Base-by-base conservation (phyloP, 1,284 basidiomycete species). In the Trichosporon faecale region DNA sequence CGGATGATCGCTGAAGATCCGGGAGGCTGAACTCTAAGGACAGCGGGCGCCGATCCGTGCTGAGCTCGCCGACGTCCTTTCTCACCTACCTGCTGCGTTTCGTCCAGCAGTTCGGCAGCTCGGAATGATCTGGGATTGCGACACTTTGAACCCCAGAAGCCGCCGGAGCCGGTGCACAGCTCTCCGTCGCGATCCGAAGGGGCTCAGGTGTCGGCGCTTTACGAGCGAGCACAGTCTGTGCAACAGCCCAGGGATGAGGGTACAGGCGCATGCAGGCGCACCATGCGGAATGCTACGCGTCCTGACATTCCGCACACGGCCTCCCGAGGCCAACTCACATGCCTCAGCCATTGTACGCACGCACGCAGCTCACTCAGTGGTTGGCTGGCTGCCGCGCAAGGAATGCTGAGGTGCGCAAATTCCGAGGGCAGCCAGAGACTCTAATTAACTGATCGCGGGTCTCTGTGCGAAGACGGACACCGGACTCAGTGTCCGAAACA, bases 1-100 rank as follows among this genome's bases (percentile, higher is more conserved):
- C n/a, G 49, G 49, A 9, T 21, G 49, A 52, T 52, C 49, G 16
- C 49, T 9, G 49, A n/a, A 52, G 49, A 52, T 52, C 49, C 49
- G 49, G 49, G 49, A 52, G 49, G 49, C 49, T 52, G 49, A 52
- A 52, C 49, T 52, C 49, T 23, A 52, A 52, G 49, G 49, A 52
- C 49, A 52, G 49, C 23, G 21, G 49, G 49, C 49, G 49, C 18
- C 18, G 21, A n/a, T 25, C 21, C 25, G 23, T 9, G 49, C 49
- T 52, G n/a, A 44, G 49, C 21, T 9, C 8, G 49, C 49, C 49
- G 49, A 52, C 40, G 2, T 44, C 6, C 12, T n/a, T 16, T 44
- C 40, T 44, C 11, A n/a, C 40, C 18, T 44, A 5, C 5, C 8
- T 18, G 40, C 18, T n/a, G 40, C 40, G 12, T 4, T 18, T n/a